Conservation (phyloP, 1,139 yeast species). For the Protomyces inundatus region DNA sequence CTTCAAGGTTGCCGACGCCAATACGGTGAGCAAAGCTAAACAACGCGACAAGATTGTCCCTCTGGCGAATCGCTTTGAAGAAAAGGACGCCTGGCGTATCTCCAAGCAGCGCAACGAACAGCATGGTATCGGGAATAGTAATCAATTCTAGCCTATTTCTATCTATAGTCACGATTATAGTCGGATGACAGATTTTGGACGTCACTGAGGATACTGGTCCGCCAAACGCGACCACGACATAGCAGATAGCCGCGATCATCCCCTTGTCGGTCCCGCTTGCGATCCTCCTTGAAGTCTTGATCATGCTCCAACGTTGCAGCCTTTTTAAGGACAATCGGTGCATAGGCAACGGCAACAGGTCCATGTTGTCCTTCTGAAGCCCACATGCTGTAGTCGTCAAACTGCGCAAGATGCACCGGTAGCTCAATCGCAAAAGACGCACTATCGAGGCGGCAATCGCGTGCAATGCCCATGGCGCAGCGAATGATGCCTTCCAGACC, state of each 20-base stretch:
- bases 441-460: conserved; percentile 14
- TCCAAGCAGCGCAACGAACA: conserved; percentile 41
- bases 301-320: background rate
- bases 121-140: conserved; percentile 1
- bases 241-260: conserved; percentile 1
- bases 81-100: conserved; percentile 53
- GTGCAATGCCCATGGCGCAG: conserved; percentile 8
- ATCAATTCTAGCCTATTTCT: background rate
- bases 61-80: conserved; percentile 52
- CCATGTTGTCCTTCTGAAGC: conserved; percentile 16
- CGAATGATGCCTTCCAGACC: conserved; percentile 3
- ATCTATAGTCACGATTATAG: background rate
- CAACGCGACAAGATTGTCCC: conserved; percentile 57
- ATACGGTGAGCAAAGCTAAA: conserved; percentile 43
- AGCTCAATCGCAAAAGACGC: conserved; percentile 15
- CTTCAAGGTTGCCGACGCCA: conserved; percentile 56
- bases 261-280: conserved; percentile 3
- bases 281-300: background rate
- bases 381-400: conserved; percentile 1
- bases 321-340: conserved; percentile 7
- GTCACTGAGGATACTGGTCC: conserved; percentile 10
- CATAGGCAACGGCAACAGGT: conserved; percentile 4
- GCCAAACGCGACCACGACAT: conserved; percentile 13
- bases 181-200: conserved; percentile 4
- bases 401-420: conserved; percentile 2